Evolutionary conservation across 805 yeast species (phyloP), one percentile per base, ranked within the genome.

Genomic region (Monosporozyma solicola): DNA sequence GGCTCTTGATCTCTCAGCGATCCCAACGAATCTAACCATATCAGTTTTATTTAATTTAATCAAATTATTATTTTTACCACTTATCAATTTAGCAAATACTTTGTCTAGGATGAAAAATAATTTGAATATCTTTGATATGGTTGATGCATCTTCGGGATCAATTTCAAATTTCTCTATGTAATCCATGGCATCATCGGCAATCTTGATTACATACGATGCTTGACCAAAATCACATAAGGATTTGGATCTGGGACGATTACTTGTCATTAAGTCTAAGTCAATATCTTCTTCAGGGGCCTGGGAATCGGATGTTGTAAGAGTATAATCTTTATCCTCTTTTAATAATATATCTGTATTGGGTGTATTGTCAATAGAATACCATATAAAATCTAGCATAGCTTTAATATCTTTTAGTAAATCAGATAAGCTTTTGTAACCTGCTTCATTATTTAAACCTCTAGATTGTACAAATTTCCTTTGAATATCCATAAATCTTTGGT

Each of bases 131-230:
- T 72, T 61, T 37, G 74, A 47, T 35, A 73, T 56, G 32, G 71
- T 60, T 57, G 57, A 57, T 5, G 61, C 62, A 7, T 59, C 61
- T 3, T 50, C 49, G 6, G 58, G 47, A 29, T 57, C 49, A 52
- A 73, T 55, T 48, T 72, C 57, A 56, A 72, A 72, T 57, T 75
- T 80, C 13, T 71, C 75, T 8, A 83, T 57, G 58, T 78, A 85
- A 57, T 84, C 91, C 48, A 81, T 75, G 31, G 84, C 61, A 56
- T 85, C 90, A 49, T 85, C 88, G 49, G 87, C 78, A 2, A 86
- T 74, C 43, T 76, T 74, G 25, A 87, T 70, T 16, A 85, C 66
- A 58, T 84, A 85, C 51, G 81, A 80, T 0, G 77, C 72, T 63
- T 84, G 91, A 0, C 87, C 87, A 61, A 79, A 79, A n/a, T 47